phyloP scores from a whole-genome alignment of 306 rosid genomes.

The Fagus crenata region DNA sequence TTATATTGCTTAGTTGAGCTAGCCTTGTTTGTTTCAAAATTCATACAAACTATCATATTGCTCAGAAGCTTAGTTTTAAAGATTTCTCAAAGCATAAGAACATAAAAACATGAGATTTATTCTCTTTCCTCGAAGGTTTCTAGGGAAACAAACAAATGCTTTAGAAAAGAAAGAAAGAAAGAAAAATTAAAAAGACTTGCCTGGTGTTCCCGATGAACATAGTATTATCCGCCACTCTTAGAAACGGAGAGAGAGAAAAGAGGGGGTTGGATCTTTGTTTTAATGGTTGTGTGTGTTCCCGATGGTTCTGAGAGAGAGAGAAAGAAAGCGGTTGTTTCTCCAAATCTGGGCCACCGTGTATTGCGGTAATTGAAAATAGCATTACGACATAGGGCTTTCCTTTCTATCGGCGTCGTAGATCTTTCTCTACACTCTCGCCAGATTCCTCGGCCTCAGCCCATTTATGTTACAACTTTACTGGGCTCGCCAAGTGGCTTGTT shows the following conservation, averaged over 20 bases:
- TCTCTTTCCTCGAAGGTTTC: not conserved
- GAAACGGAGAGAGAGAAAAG: not conserved
- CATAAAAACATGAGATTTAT: not conserved
- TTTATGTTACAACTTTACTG: too few relatives aligned
- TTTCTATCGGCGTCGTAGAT: too few relatives aligned
- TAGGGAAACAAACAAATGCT: constrained; percentile 18
- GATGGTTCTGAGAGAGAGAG: constrained; percentile 41
- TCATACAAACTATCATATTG: not conserved
- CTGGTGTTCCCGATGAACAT: constrained; percentile 30
- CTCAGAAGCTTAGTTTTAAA: not conserved
- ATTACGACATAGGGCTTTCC: not conserved
- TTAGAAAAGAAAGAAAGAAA: not conserved
- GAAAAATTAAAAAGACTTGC: constrained; percentile 30
- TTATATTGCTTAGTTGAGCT: not conserved
- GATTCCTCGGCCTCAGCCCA: too few relatives aligned
- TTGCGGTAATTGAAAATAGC: not conserved
- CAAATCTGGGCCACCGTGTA: constrained; percentile 73
- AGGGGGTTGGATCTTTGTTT: constrained; percentile 42
- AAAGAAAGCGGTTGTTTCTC: constrained; percentile 50
- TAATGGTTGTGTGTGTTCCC: constrained; percentile 32
- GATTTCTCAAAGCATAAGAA: not conserved
- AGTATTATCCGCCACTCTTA: constrained; percentile 25
- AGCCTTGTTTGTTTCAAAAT: not conserved
- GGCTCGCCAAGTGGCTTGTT: too few relatives aligned
- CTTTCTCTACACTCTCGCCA: too few relatives aligned